These are phyloP conservation scores for Coffea canephora DNA, from an alignment of 257 asterid species.

Conservation along the genomic window DNA sequence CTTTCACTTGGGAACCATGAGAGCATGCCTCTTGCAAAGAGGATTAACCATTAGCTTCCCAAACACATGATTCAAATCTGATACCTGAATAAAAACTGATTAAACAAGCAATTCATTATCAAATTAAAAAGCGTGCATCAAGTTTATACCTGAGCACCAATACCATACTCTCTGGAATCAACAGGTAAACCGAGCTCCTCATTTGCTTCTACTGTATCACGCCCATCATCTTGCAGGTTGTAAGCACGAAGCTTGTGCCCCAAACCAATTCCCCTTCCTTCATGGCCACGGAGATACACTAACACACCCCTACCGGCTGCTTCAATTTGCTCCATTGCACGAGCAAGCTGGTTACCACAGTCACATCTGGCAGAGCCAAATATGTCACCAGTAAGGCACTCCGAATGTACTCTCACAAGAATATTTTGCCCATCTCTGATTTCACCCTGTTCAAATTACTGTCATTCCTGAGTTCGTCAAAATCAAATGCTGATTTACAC, in stretches of 20 bases:
- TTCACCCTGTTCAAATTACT: conserved; percentile 21
- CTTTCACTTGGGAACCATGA: background rate
- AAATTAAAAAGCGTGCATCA: background rate
- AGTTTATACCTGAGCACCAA: conserved; percentile 32
- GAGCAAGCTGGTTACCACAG: conserved; percentile 27
- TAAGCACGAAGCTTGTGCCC: conserved; percentile 37
- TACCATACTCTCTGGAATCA: conserved; percentile 33
- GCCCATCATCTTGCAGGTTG: conserved; percentile 29
- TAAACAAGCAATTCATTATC: background rate
- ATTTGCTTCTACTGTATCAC: conserved; percentile 33
- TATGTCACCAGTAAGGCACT: conserved; percentile 32
- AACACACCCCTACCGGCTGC: conserved; percentile 27
- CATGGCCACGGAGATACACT: conserved; percentile 27
- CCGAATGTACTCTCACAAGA: conserved; percentile 33
- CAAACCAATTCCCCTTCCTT: conserved; percentile 35
- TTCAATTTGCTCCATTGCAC: conserved; percentile 31
- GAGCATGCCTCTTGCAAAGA: background rate
- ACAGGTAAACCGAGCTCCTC: conserved; percentile 31
- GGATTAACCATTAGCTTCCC: background rate
- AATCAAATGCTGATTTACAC: background rate
- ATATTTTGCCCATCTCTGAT: conserved; percentile 24
- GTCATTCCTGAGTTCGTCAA: background rate
- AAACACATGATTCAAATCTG: background rate
- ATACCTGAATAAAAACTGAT: background rate
- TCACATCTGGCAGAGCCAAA: conserved; percentile 33